Evolutionary conservation across 495 filamentous ascomycete species (phyloP), one percentile per base, ranked within the genome.

Genomic region (Penicillium silybi): DNA sequence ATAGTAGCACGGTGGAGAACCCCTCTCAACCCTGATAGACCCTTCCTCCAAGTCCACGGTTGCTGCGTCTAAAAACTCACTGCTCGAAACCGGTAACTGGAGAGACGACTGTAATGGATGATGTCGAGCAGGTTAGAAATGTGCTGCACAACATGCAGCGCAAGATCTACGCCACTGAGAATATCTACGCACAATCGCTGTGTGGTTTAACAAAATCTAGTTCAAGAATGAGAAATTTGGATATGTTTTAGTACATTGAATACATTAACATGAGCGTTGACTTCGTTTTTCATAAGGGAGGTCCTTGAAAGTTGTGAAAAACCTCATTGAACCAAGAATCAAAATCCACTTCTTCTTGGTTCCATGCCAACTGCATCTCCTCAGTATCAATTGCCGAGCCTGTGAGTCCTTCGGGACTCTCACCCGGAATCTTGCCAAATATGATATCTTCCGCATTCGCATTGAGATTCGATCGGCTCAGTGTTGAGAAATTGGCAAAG

Each of bases 321-420:
- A 64, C 62, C 19, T 54, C 56, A 40, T 59, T 67, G 20, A 65
- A 67, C 64, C 64, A 67, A 9, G 48, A 46, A 23, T 67, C 64
- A 13, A 67, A 67, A 32, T 67, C 64, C 29, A 62, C 57, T 40
- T 65, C 62, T 16, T 64, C 58, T 18, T 56, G 51, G 10, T 62
- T 56, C 62, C 62, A 65, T 0, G 56, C 39, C 15, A 59, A 50
- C 25, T 58, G 55, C 55, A 65, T 55, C 37, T 65, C 59, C 13
- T 57, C 44, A 1, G 58, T 23, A 22, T 65, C 59, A 11, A 57
- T 48, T 32, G 29, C 29, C 11, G 29, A 32, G 17, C 58, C 55
- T 10, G 48, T 40, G 2, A 55, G 48, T 19, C 50, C 59, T n/a
- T 60, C 53, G 8, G 62, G 44, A 2, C 44, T 62, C 5, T 46